Conservation (phyloP, 495 filamentous ascomycete species). For the Lasiosphaeriaceae sp. region DNA sequence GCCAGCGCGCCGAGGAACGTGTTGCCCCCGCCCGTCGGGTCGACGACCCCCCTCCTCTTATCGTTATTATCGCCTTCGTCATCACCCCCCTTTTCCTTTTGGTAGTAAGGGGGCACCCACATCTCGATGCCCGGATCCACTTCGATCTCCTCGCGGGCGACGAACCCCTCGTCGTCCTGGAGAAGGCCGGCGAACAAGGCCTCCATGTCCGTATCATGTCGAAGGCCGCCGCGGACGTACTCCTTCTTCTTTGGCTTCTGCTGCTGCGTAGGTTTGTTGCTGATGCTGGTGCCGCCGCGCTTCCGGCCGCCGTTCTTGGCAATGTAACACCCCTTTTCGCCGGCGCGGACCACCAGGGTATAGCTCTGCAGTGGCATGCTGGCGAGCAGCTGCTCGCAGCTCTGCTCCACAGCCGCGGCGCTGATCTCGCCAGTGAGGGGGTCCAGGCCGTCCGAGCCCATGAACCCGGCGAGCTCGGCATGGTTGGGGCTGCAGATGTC, state of each 20-base stretch:
- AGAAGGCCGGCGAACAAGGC: constrained; percentile 48
- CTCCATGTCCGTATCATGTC: constrained; percentile 50
- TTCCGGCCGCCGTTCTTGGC: constrained; percentile 50
- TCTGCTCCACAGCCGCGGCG: constrained; percentile 45
- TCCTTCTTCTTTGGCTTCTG: constrained; percentile 35
- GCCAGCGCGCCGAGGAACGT: constrained; percentile 83
- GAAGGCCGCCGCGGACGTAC: constrained; percentile 41
- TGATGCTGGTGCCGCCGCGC: constrained; percentile 9
- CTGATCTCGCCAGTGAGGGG: constrained; percentile 49
- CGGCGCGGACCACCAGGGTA: constrained; percentile 50
- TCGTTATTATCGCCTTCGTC: constrained; percentile 6
- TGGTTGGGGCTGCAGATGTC: constrained; percentile 90
- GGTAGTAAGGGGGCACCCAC: constrained; percentile 56
- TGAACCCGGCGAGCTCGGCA: constrained; percentile 75
- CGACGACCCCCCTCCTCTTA: constrained; percentile 59
- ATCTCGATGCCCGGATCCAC: constrained; percentile 51
- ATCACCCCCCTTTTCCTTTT: constrained; percentile 36
- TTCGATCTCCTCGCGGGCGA: constrained; percentile 57
- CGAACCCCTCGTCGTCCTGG: constrained; percentile 45
- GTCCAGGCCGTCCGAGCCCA: constrained; percentile 52
- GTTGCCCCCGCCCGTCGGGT: constrained; percentile 96
- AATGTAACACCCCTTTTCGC: constrained; percentile 48
- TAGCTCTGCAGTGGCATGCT: constrained; percentile 53
- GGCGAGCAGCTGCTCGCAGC: constrained; percentile 48
- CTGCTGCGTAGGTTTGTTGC: not conserved